Percentiles rank a stretch among this genome's conserved stretches.
phyloP scores from a whole-genome alignment of 495 filamentous ascomycete genomes.

The Aspergillus saccharolyticus region DNA sequence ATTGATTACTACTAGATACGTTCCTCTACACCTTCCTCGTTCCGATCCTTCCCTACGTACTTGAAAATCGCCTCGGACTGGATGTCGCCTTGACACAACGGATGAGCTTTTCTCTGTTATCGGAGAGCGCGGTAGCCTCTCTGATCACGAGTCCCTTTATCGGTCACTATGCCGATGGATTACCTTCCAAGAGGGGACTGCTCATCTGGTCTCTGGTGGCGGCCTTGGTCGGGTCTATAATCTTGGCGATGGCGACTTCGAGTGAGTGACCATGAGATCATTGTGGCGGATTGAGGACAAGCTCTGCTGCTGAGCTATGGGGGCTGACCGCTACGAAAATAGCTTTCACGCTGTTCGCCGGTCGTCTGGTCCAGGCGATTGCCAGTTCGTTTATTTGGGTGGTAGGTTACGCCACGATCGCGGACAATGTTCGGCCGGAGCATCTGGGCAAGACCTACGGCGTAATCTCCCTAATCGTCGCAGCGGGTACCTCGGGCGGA shows the following conservation, averaged over 20 bases:
- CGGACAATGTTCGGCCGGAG: conserved; percentile 17
- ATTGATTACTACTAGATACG: conserved; percentile 13
- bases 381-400: conserved; percentile 20
- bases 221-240: conserved; percentile 13
- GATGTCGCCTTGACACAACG: conserved; percentile 20
- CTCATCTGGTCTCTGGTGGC: conserved; percentile 14
- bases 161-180: conserved; percentile 20
- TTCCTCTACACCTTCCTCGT: conserved; percentile 29
- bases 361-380: conserved; percentile 22
- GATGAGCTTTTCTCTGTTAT: conserved; percentile 20
- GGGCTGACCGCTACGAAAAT: not conserved
- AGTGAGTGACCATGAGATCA: conserved; percentile 6
- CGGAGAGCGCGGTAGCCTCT: conserved; percentile 18
- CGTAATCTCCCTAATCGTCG: conserved; percentile 16
- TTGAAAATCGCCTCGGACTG: conserved; percentile 24
- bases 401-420: conserved; percentile 20
- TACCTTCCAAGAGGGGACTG: conserved; percentile 10
- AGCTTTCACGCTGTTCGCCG: conserved; percentile 19
- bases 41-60: conserved; percentile 24
- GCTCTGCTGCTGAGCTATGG: not conserved
- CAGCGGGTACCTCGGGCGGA: conserved; percentile 18
- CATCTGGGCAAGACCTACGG: conserved; percentile 22
- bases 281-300: not conserved
- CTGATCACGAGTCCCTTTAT: conserved; percentile 21
- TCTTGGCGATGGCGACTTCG: conserved; percentile 13